phyloP scores from a whole-genome alignment of 2,329 filamentous ascomycete species.

The Aspergillus sp. region DNA sequence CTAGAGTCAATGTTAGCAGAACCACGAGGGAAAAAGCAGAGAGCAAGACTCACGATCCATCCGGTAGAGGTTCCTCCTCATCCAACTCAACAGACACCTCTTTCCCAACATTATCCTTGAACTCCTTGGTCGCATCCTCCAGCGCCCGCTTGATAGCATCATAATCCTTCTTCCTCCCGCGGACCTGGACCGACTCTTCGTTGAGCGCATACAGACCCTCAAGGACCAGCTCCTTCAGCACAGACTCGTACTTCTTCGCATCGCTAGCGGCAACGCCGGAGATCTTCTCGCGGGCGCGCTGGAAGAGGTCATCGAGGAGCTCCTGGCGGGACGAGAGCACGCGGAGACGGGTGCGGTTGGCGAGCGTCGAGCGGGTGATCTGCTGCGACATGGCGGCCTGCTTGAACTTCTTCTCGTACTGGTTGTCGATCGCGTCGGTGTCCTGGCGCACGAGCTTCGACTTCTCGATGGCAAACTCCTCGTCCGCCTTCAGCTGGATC shows the following conservation, averaged over 20 bases:
- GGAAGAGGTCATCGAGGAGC: conserved; percentile 82
- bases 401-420: conserved; percentile 99
- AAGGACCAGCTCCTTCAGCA: conserved; percentile 72
- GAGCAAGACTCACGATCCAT: conserved; percentile 61
- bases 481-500: conserved; percentile 96
- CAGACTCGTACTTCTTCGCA: conserved; percentile 57
- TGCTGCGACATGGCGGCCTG: conserved; percentile 97
- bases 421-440: conserved; percentile 79
- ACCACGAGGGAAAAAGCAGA: conserved; percentile 5
- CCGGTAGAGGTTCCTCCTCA: conserved; percentile 68
- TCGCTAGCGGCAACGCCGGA: conserved; percentile 48
- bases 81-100: conserved; percentile 63
- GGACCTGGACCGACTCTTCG: conserved; percentile 66
- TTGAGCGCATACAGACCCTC: conserved; percentile 83
- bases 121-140: conserved; percentile 67
- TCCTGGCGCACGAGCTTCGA: conserved; percentile 96
- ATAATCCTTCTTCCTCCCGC: conserved; percentile 70
- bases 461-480: conserved; percentile 98
- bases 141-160: conserved; percentile 68
- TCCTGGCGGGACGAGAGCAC: conserved; percentile 82
- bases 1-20: conserved; percentile 39
- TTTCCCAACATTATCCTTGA: conserved; percentile 66
- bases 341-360: conserved; percentile 90
- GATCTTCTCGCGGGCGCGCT: conserved; percentile 66
- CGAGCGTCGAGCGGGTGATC: conserved; percentile 89